Conservation (phyloP, 306 rosid genomes). For the Dryas alaskensis region DNA sequence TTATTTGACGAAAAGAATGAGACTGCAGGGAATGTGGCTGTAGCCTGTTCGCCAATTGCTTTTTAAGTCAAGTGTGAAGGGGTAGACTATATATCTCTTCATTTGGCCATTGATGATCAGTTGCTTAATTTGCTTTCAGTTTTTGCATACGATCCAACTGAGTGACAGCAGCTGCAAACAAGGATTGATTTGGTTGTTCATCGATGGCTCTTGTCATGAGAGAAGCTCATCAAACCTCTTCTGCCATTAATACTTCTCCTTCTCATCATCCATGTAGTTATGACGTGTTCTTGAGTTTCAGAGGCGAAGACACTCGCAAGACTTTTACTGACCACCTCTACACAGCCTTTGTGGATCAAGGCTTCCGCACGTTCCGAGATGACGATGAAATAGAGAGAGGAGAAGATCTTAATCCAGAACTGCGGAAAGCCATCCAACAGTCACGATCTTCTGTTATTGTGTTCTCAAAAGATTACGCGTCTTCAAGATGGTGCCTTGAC, state of each 20-base stretch:
- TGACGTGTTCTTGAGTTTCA: conserved; percentile 2
- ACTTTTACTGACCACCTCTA: background rate
- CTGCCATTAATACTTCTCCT: background rate
- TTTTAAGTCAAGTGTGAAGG: too few species aligned
- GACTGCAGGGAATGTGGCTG: too few species aligned
- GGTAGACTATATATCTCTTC: too few species aligned
- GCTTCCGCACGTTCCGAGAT: background rate
- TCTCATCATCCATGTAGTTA: background rate
- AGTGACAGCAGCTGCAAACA: too few species aligned
- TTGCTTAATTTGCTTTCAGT: too few species aligned
- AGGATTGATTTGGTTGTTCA: too few species aligned
- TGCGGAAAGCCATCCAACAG: background rate
- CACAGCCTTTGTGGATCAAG: background rate
- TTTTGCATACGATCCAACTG: too few species aligned
- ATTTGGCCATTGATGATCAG: too few species aligned
- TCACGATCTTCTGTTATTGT: background rate
- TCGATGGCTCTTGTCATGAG: background rate
- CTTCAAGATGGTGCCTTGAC: conserved; percentile 6
- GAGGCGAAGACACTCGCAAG: background rate
- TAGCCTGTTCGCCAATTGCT: too few species aligned
- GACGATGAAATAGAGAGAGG: conserved; percentile 2
- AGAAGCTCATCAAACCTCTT: background rate
- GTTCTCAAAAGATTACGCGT: background rate
- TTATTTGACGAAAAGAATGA: too few species aligned
- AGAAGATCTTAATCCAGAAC: background rate